Evolutionary conservation across 768 basidiomycete species (phyloP), one percentile per base, ranked within the genome.

Genomic region (Xanthoconium stramineum): DNA sequence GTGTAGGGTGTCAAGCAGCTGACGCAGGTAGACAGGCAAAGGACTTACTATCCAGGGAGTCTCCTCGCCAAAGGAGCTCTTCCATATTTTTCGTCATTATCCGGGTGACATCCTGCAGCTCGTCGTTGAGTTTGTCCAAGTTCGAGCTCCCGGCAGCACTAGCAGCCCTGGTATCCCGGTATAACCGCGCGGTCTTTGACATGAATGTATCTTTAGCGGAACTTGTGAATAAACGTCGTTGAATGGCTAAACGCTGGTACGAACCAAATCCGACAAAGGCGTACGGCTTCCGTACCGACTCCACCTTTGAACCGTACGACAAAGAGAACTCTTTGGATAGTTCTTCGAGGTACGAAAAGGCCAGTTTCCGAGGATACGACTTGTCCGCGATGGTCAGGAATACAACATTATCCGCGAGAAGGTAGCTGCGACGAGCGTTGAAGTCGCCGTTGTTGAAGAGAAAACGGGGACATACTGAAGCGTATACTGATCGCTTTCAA

Each of bases 31-130:
- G 33, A 55, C 35, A 47, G 24, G 15, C 13, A n/a, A 59, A 28
- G 39, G 45, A 76, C 90, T 63, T 67, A 96, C 97, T 81, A 72
- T 99, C 97, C 56, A 99, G 80, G 32, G 93, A 96, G 71, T 99
- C 97, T 29, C 97, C 97, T 70, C 97, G 80, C 97, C 96, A 98
- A 47, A 99, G 75, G 50, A 99, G 76, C 73, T 99, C 97, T 74
- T 99, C 97, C 96, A 99, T 99, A 68, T 99, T 98, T 78, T 99
- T 98, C 10, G 97, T 98, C 97, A 99, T 98, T 73, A 99, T 98
- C 61, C 93, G 80, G 47, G 97, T 98, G 57, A 99, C 97, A 67
- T 99, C 97, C 69, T 97, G 94, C 37, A 99, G 77, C 62, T 99
- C 96, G 65, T 94, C 94, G 66, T 98, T 98, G 45, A 99, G 78